Base-by-base conservation (phyloP, 176 grass and related monocot species). In the Oryza punctata region DNA sequence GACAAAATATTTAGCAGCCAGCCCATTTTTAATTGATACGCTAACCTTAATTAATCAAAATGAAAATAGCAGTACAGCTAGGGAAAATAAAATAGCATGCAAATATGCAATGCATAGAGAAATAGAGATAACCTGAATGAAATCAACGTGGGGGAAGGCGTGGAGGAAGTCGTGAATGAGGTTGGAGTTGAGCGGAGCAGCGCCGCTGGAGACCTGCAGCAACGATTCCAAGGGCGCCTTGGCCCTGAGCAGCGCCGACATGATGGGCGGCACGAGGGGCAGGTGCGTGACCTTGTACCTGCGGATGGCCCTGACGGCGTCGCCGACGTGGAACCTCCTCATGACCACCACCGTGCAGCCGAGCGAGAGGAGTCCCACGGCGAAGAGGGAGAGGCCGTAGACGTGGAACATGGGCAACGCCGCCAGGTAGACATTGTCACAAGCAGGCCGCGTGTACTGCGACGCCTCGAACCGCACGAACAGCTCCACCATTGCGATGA, bases 321-420 rank as follows among this genome's bases (percentile, higher is more conserved):
- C 91, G 21, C 29, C 50, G 11, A 80, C 41, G 47, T 87, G 72
- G 52, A 98, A 98, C 73, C 86, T 92, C 72, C 73, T 94, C 92
- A 95, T 89, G 32, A 95, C 91, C 23, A 95, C 92, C 29, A 98
- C 84, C 6, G 78, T 86, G 49, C 92, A 72, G 3, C 95, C 95
- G 63, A 98, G 80, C 18, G 95, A 91, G 13, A 94, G 79, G 23
- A 98, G 86, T 0, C 95, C 95, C 21, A 91, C 80, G 35, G 92
- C 74, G 84, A 98, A 98, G 50, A 98, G 86, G 0, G 92, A 81
- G 70, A 98, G 89, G 21, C 92, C 95, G 10, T 98, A 98, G 23
- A 98, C 88, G 70, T 98, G 95, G 85, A 98, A 98, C 95, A 98
- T 94, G 13, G 95, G 95, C 45, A 98, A 65, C 8, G 69, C 84